Percentiles rank a stretch among this genome's conserved stretches.
Conservation (phyloP, 495 filamentous ascomycete species). For the Podospora australis region DNA sequence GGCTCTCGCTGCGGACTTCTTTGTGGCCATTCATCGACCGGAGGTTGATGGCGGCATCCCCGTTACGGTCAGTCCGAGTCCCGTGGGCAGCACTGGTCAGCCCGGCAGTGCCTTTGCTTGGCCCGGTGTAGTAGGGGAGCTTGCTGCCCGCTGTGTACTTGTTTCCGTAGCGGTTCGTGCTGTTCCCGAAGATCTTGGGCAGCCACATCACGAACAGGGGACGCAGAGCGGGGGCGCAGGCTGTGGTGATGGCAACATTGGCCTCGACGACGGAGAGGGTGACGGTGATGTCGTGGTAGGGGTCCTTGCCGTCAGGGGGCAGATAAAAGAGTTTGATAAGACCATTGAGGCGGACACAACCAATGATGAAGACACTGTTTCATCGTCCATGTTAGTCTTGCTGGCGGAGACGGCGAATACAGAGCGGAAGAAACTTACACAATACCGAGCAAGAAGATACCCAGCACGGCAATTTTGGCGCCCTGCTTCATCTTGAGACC, state of each 20-base stretch:
- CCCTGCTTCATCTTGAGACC: slow-evolving; percentile 34
- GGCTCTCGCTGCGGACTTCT: slow-evolving; percentile 10
- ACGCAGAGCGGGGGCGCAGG: slow-evolving; percentile 34
- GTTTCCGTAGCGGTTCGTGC: slow-evolving; percentile 5
- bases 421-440: slow-evolving; percentile 27
- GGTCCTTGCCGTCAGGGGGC: slow-evolving; percentile 13
- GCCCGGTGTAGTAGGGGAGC: not conserved
- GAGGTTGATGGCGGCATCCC: not conserved
- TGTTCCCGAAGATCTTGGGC: slow-evolving; percentile 7
- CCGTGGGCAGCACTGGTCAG: too few species aligned
- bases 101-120: not conserved
- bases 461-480: slow-evolving; percentile 40
- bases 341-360: slow-evolving; percentile 26
- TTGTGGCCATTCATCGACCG: not conserved
- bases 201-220: slow-evolving; percentile 23
- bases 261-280: slow-evolving; percentile 42
- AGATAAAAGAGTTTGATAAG: slow-evolving; percentile 11
- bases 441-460: slow-evolving; percentile 37
- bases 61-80: not conserved
- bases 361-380: slow-evolving; percentile 42
- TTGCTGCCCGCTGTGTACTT: slow-evolving; percentile 5
- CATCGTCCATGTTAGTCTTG: not conserved
- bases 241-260: slow-evolving; percentile 45
- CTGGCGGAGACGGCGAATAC: not conserved
- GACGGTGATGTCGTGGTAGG: slow-evolving; percentile 33